These are phyloP conservation scores for Yamadazyma epiphylla DNA, from an alignment of 1,139 yeast species.

Conservation along the genomic window DNA sequence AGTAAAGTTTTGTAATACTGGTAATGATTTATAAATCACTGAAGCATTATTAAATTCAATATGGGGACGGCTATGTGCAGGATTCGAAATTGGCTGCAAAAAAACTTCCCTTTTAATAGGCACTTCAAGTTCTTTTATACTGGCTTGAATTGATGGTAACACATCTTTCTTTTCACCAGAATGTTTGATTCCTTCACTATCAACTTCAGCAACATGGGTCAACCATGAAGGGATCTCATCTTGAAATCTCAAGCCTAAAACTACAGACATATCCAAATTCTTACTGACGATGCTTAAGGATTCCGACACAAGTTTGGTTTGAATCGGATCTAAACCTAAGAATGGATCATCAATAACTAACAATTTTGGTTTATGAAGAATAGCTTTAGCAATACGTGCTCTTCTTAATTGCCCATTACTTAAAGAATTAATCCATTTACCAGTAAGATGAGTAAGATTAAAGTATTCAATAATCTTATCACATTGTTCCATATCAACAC, in stretches of 20 bases:
- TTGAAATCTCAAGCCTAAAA: slow-evolving; percentile 73
- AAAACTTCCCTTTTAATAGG: slow-evolving; percentile 2
- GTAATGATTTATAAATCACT: slow-evolving; percentile 61
- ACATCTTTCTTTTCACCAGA: slow-evolving; percentile 42
- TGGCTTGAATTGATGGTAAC: slow-evolving; percentile 5
- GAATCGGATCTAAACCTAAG: slow-evolving; percentile 80
- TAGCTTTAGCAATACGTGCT: slow-evolving; percentile 76
- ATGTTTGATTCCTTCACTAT: slow-evolving; percentile 46
- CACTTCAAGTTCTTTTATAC: slow-evolving; percentile 2
- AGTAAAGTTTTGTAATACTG: slow-evolving; percentile 53
- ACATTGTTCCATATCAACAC: slow-evolving; percentile 13
- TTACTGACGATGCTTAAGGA: slow-evolving; percentile 25
- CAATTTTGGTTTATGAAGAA: slow-evolving; percentile 61
- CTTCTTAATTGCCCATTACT: slow-evolving; percentile 94
- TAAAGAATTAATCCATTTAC: slow-evolving; percentile 79
- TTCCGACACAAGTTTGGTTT: slow-evolving; percentile 56
- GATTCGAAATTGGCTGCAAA: slow-evolving; percentile 1
- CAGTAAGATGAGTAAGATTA: slow-evolving; percentile 51
- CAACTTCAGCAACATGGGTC: slow-evolving; percentile 62
- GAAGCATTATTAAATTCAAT: slow-evolving; percentile 63
- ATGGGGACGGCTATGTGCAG: slow-evolving; percentile 19
- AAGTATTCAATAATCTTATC: slow-evolving; percentile 45
- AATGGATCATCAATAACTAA: slow-evolving; percentile 87
- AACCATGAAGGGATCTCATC: slow-evolving; percentile 80
- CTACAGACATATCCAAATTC: slow-evolving; percentile 32